Evolutionary conservation across 306 rosid species (phyloP).

Genomic region (Dryas alaskensis): DNA sequence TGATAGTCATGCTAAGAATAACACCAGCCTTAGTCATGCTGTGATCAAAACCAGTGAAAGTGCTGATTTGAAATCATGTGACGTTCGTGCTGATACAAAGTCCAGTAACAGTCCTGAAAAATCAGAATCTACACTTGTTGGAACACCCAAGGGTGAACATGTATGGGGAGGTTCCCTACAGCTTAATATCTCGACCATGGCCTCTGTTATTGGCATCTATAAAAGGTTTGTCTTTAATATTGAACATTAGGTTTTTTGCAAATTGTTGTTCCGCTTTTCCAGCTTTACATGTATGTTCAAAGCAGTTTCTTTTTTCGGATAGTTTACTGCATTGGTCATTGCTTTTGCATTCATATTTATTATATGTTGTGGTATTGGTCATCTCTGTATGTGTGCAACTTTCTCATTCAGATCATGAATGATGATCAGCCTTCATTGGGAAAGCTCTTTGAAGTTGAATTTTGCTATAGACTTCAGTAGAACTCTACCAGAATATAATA

Average conservation of each 20-base stretch:
- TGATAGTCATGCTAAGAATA: neutral
- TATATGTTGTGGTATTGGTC: neutral
- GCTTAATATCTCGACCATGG: slow-evolving; percentile 52
- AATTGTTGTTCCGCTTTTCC: neutral
- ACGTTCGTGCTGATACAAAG: slow-evolving; percentile 32
- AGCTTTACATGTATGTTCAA: slow-evolving; percentile 11
- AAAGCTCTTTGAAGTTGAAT: neutral
- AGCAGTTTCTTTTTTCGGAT: neutral
- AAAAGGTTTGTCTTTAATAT: slow-evolving; percentile 55
- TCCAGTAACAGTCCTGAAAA: slow-evolving; percentile 29
- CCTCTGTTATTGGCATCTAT: slow-evolving; percentile 58
- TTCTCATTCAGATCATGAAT: neutral
- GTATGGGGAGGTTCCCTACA: slow-evolving; percentile 88
- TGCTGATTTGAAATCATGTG: slow-evolving; percentile 23
- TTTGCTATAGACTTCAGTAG: neutral
- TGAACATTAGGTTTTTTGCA: neutral
- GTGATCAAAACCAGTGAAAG: neutral
- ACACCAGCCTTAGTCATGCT: neutral
- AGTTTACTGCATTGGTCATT: neutral
- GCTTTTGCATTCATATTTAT: neutral
- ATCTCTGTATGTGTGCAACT: neutral
- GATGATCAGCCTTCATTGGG: neutral
- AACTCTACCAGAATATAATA: neutral
- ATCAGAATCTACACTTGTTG: slow-evolving; percentile 31
- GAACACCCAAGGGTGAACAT: slow-evolving; percentile 41